Evolutionary conservation across 345 rosid genomes (phyloP).

Genomic region (Eucalyptus fibrosa): DNA sequence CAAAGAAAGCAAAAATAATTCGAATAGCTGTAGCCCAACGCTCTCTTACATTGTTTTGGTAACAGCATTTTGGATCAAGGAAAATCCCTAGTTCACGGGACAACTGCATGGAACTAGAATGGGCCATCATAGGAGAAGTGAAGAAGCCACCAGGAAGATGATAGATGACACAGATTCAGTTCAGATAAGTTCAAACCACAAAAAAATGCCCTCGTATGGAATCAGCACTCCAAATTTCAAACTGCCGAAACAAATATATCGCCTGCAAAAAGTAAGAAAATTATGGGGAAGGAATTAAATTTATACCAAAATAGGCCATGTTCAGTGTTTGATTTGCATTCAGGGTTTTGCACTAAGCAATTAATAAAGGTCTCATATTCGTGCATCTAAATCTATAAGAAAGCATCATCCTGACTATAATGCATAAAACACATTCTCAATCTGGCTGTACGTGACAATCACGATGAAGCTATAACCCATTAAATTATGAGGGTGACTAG

Average conservation of each 20-base stretch:
- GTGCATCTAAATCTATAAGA: not conserved
- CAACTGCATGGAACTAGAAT: constrained; percentile 31
- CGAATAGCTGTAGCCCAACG: not conserved
- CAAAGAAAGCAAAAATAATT: not conserved
- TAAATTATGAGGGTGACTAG: not conserved
- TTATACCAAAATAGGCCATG: not conserved
- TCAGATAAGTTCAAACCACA: not conserved
- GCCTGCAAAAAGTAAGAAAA: not conserved
- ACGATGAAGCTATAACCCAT: not conserved
- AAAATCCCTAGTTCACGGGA: constrained; percentile 35
- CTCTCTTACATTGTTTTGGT: not conserved
- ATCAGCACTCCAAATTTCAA: not conserved
- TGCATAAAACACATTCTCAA: not conserved
- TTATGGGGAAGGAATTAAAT: not conserved
- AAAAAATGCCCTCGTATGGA: not conserved
- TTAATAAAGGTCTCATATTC: not conserved
- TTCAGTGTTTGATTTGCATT: not conserved
- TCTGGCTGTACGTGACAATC: not conserved
- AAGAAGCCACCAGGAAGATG: not conserved
- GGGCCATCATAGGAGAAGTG: constrained; percentile 25
- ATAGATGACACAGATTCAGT: not conserved
- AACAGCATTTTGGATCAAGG: constrained; percentile 16
- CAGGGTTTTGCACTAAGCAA: not conserved
- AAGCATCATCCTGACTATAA: not conserved
- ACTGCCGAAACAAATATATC: not conserved